Conservation (phyloP, 2,329 filamentous ascomycete genomes). For the Zelopaecilomyces penicillatus region DNA sequence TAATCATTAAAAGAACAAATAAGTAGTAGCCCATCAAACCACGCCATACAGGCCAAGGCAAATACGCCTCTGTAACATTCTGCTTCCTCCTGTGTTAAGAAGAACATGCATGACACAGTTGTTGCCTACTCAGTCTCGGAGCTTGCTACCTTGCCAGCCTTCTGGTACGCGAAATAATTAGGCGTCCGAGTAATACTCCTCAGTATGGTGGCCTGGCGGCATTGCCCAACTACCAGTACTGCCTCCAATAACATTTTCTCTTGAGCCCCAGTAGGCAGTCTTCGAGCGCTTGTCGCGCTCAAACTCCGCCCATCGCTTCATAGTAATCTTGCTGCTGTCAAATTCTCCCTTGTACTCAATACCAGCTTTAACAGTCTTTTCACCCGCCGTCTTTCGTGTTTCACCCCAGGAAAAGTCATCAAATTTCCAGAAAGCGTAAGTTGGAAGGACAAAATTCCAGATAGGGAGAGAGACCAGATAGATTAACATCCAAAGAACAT, state of each 20-base stretch:
- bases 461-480: constrained; percentile 88
- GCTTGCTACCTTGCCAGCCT: too few species aligned
- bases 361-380: constrained; percentile 78
- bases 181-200: constrained; percentile 48
- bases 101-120: too few species aligned
- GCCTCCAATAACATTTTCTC: constrained; percentile 40
- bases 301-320: constrained; percentile 98
- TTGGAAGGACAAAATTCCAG: constrained; percentile 94
- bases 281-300: constrained; percentile 56
- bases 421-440: constrained; percentile 98
- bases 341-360: constrained; percentile 92
- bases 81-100: too few species aligned
- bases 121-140: too few species aligned
- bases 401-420: constrained; percentile 99
- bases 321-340: constrained; percentile 96
- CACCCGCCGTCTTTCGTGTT: constrained; percentile 87
- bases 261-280: constrained; percentile 42
- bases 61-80: too few species aligned
- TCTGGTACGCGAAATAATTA: constrained; percentile 19
- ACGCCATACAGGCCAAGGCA: too few species aligned
- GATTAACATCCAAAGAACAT: constrained; percentile 94
- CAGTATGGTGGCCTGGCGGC: constrained; percentile 36
- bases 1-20: too few species aligned
- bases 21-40: too few species aligned
- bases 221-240: constrained; percentile 33